These are phyloP conservation scores for Zymoseptoria pseudotritici DNA, from an alignment of 2,329 filamentous ascomycete genomes.

Conservation along the genomic window DNA sequence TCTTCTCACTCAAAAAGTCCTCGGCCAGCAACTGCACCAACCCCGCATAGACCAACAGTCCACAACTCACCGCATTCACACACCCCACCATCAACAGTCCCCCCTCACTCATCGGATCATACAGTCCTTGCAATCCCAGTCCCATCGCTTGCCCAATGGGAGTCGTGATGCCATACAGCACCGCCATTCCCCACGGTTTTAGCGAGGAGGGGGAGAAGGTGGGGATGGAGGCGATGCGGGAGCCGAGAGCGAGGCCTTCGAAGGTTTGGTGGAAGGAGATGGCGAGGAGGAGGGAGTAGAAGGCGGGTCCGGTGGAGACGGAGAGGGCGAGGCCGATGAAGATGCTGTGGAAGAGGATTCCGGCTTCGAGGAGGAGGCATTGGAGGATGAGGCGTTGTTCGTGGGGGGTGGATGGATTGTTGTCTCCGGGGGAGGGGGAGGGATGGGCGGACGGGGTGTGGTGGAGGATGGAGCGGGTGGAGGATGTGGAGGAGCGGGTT, in stretches of 20 bases:
- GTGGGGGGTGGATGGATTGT: slow-evolving; percentile 21
- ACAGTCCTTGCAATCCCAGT: slow-evolving; percentile 43
- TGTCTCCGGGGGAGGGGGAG: slow-evolving; percentile 6
- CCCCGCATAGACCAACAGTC: slow-evolving; percentile 43
- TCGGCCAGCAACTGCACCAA: slow-evolving; percentile 45
- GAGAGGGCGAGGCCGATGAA: slow-evolving; percentile 68
- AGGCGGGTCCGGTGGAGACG: slow-evolving; percentile 58
- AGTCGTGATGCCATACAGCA: slow-evolving; percentile 55
- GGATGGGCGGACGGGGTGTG: slow-evolving; percentile 1
- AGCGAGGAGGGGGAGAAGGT: slow-evolving; percentile 63
- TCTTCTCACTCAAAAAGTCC: slow-evolving; percentile 54
- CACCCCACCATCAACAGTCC: slow-evolving; percentile 44
- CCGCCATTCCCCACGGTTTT: slow-evolving; percentile 65
- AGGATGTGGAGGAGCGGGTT: slow-evolving; percentile 11
- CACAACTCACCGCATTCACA: slow-evolving; percentile 44
- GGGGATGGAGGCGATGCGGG: slow-evolving; percentile 62
- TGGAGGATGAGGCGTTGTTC: slow-evolving; percentile 62
- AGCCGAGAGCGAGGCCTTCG: slow-evolving; percentile 61
- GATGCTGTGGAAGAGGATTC: slow-evolving; percentile 71
- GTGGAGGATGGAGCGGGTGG: neutral
- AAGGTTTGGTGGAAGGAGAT: slow-evolving; percentile 68
- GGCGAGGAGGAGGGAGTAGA: slow-evolving; percentile 59
- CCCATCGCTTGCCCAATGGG: slow-evolving; percentile 46
- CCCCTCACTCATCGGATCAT: slow-evolving; percentile 42
- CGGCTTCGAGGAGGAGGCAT: slow-evolving; percentile 67